A percentile compares a stretch with the other conserved stretches of the same genome.
phyloP scores from a whole-genome alignment of 177 flowering plant species.

The Telopea speciosissima region DNA sequence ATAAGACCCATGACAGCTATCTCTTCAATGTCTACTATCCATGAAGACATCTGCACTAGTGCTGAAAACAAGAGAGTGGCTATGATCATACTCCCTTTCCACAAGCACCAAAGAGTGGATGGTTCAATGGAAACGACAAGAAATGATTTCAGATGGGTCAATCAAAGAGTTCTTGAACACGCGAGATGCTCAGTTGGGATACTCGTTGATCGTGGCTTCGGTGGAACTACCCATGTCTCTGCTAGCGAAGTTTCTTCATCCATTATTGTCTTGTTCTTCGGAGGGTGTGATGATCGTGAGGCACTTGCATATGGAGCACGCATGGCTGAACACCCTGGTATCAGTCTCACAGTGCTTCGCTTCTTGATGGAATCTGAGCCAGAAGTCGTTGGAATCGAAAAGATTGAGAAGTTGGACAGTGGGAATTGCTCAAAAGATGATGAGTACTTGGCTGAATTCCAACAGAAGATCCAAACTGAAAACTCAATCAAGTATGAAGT shows the following conservation, averaged over 20 bases:
- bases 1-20: slow-evolving; percentile 33
- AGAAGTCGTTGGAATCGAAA: too few species aligned
- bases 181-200: slow-evolving; percentile 78
- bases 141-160: slow-evolving; percentile 41
- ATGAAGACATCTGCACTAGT: slow-evolving; percentile 35
- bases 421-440: too few species aligned
- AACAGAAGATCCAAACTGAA: too few species aligned
- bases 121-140: slow-evolving; percentile 52
- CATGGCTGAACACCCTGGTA: slow-evolving; percentile 87
- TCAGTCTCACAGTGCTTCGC: slow-evolving; percentile 34
- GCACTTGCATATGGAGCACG: slow-evolving; percentile 62
- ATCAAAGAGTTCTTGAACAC: slow-evolving; percentile 46
- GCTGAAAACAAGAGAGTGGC: slow-evolving; percentile 31
- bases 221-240: slow-evolving; percentile 49
- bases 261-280: slow-evolving; percentile 50
- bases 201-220: slow-evolving; percentile 72
- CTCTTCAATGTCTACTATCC: slow-evolving; percentile 30
- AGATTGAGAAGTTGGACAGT: too few species aligned
- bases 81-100: slow-evolving; percentile 55
- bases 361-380: slow-evolving; percentile 20
- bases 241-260: slow-evolving; percentile 44
- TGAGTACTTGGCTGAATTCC: too few species aligned
- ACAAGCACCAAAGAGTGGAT: slow-evolving; percentile 61
- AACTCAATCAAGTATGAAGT: too few species aligned
- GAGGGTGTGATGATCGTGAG: slow-evolving; percentile 68